phyloP scores from a whole-genome alignment of 139 green algal species.

The Ettlia oleoabundans region DNA sequence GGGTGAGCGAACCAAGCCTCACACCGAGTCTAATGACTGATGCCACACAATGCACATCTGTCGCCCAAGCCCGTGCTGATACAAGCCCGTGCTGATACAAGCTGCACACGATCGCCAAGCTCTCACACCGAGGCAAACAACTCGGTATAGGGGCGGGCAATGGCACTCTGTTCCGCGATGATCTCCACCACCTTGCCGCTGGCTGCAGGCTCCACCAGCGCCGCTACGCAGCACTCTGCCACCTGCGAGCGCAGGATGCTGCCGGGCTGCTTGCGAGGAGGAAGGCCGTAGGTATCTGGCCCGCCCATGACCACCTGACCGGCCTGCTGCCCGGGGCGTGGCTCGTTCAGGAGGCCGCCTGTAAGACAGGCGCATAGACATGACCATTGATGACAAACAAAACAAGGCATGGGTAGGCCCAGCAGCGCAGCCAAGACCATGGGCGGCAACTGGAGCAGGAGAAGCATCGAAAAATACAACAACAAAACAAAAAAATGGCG shows the following conservation, averaged over 20 bases:
- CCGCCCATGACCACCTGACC: constrained; percentile 66
- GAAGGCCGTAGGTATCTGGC: constrained; percentile 54
- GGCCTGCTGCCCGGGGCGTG: background rate
- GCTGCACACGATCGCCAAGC: background rate
- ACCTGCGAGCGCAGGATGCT: constrained; percentile 64
- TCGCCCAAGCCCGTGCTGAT: too few species aligned
- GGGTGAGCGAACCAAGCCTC: too few species aligned
- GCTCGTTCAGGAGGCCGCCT: constrained; percentile 72
- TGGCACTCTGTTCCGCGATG: constrained; percentile 24
- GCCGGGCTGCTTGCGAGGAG: constrained; percentile 44
- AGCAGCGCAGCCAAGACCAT: background rate
- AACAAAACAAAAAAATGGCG: too few species aligned
- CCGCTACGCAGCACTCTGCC: constrained; percentile 76
- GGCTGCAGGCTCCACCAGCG: constrained; percentile 65
- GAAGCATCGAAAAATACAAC: too few species aligned
- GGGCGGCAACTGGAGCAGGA: background rate
- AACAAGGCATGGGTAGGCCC: background rate
- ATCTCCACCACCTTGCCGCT: constrained; percentile 68
- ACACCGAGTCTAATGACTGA: too few species aligned
- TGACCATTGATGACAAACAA: background rate
- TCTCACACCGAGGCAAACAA: constrained; percentile 36
- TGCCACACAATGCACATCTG: too few species aligned
- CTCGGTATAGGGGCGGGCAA: background rate
- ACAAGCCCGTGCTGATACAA: background rate
- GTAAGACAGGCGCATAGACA: background rate